These are phyloP conservation scores for Zychaea mexicana DNA, from an alignment of 371 early-diverging fungal genomes.

Conservation along the genomic window DNA sequence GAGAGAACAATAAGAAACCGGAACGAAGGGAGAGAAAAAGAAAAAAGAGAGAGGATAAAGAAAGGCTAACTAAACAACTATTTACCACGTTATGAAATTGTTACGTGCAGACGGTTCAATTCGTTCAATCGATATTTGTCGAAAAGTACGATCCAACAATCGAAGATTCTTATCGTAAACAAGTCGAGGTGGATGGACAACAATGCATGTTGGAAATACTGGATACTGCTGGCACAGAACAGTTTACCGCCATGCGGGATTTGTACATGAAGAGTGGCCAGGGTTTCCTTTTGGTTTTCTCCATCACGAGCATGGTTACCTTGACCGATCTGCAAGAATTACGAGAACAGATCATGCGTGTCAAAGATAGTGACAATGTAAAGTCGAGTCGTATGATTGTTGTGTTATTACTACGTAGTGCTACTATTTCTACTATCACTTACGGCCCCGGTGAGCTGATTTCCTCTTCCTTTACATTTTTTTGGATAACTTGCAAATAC, in stretches of 20 bases:
- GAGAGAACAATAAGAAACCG: too few relatives aligned
- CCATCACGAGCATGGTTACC: constrained; percentile 82
- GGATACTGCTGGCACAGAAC: constrained; percentile 89
- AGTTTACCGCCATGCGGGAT: constrained; percentile 92
- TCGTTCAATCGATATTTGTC: constrained; percentile 89
- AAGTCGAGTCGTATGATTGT: too few relatives aligned
- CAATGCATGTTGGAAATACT: constrained; percentile 90
- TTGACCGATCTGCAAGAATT: constrained; percentile 79
- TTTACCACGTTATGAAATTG: too few relatives aligned
- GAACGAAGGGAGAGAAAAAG: background rate
- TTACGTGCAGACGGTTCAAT: constrained; percentile 95
- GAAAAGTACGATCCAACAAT: constrained; percentile 93
- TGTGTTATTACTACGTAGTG: too few relatives aligned
- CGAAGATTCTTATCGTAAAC: constrained; percentile 89
- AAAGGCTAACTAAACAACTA: too few relatives aligned
- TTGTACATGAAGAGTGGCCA: constrained; percentile 92
- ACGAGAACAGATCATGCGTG: constrained; percentile 79
- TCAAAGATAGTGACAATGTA: constrained; percentile 79
- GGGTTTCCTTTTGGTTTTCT: constrained; percentile 87
- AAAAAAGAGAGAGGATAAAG: background rate
- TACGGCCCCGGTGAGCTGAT: too few relatives aligned
- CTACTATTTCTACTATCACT: too few relatives aligned
- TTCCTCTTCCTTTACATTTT: too few relatives aligned
- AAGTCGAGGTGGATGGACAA: constrained; percentile 84
- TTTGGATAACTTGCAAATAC: background rate